These are phyloP conservation scores for Abrus pulchellus DNA, from an alignment of 306 rosid species.

Conservation along the genomic window DNA sequence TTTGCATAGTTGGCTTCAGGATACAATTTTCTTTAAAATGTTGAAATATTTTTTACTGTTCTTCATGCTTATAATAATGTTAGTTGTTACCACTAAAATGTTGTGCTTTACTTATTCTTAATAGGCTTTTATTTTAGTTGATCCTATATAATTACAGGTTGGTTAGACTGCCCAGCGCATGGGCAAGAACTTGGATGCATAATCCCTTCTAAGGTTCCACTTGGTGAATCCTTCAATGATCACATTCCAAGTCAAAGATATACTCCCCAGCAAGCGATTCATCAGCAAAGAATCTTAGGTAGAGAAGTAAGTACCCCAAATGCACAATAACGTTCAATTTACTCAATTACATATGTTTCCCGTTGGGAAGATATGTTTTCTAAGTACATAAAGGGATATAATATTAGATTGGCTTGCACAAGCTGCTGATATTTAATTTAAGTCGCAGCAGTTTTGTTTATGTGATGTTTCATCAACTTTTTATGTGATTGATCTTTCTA, in stretches of 20 bases:
- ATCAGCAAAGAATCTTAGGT: constrained; percentile 81
- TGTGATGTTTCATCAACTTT: constrained; percentile 29
- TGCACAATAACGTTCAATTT: constrained; percentile 29
- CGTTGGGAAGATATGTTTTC: constrained; percentile 30
- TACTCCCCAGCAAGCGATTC: constrained; percentile 90
- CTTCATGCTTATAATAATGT: constrained; percentile 5
- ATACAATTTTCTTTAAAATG: constrained; percentile 20
- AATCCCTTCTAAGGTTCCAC: constrained; percentile 98
- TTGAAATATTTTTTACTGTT: constrained; percentile 1
- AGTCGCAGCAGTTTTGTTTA: constrained; percentile 12
- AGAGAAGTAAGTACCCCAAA: constrained; percentile 78
- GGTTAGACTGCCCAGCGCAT: constrained; percentile 87
- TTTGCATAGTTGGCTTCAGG: constrained; percentile 23
- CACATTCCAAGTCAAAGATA: constrained; percentile 75
- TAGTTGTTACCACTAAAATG: constrained; percentile 15
- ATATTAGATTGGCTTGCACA: background rate
- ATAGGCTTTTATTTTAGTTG: constrained; percentile 22
- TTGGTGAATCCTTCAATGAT: constrained; percentile 80
- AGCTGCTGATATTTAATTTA: constrained; percentile 28
- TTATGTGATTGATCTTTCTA: constrained; percentile 4
- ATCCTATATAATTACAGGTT: constrained; percentile 65
- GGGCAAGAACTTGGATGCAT: constrained; percentile 81
- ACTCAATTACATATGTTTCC: constrained; percentile 18
- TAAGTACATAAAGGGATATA: constrained; percentile 2
- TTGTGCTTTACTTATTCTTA: background rate